Evolutionary conservation across 352 stramenopile genomes (phyloP), one percentile per base, ranked within the genome.

Genomic region (Globisporangium cederbergense): DNA sequence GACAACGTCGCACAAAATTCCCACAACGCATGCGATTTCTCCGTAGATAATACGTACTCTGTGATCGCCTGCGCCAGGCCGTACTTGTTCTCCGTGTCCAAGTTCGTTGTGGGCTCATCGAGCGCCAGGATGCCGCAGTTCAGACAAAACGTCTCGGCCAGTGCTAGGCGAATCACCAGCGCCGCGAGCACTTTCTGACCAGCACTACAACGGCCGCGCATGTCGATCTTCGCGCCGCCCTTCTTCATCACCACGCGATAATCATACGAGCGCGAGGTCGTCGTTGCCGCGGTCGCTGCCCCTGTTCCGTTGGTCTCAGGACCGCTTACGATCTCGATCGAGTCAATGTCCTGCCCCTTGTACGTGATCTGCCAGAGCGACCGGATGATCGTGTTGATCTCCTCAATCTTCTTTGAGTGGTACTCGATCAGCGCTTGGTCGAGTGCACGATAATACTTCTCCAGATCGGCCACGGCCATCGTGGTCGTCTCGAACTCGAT

Each of bases 201-300:
- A 0, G 98, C 98, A 71, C 93, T 99, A 70, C 98, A 99, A 14
- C 98, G 89, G 7, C 98, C 97, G 67, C 98, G 93, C 98, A 99
- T 99, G 60, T 99, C 97, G 61, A 99, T 92, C 40, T 96, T 72
- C 18, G 92, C 90, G 4, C 84, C 90, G 20, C 77, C 89, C 65
- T 99, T 99, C 51, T 91, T 96, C 98, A 99, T 99, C 9, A 99
- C 95, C 42, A 99, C 97, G 34, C 97, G 90, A 71, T 99, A 99
- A 70, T 99, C 99, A 76, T 99, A 99, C 18, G 83, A 97, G 6
- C 90, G 75, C 34, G 78, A 66, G 14, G 53, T 59, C 34, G 78
- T 78, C 64, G 88, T 88, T 22, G 79, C 72, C 20, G 60, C 43
- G 3, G 72, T 71, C 5, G 73, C 65, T 5, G 86, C 89, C 5